Evolutionary conservation across 352 stramenopile genomes (phyloP), one percentile per base, ranked within the genome.

Genomic region (Globisporangium canariense): DNA sequence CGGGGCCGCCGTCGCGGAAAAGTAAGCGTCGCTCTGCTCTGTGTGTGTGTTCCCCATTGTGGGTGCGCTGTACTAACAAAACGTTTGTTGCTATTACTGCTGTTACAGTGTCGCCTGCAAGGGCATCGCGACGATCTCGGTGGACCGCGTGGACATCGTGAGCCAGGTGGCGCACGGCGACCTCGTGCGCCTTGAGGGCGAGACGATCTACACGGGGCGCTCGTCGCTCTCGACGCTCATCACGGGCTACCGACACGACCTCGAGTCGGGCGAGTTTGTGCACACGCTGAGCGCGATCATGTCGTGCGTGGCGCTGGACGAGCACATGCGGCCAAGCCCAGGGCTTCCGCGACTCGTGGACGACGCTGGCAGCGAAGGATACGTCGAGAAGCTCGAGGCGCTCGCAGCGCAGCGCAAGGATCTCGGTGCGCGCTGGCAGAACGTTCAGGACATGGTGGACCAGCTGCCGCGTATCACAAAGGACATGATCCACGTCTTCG

Each of bases 241-340:
- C 64, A 88, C 78, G 11, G 79, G 79, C 13, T 89, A 88, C 60
- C 79, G 81, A 28, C 76, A 89, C 58, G 81, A 91, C 41, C 60
- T 91, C 20, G 78, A 88, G 60, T 79, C 81, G 1, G 78, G 77
- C n/a, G 71, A 83, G 69, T 89, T 83, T 50, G 71, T 87, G 36
- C 81, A 89, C 64, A 86, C 81, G 50, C 65, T 89, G 45, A 88
- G 78, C 51, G 81, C 81, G 10, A 88, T 86, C 66, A 89, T 91
- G 78, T 86, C 81, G 61, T 85, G 74, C 58, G 81, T 91, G 30
- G 81, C 81, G 40, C 64, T 91, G 58, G 78, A 91, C 62, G 73
- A 83, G 64, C 74, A 87, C 67, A 85, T 83, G 69, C 79, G 77
- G 9, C 78, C 81, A 32, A 75, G 74, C 38, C 78, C 77, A 11